A percentile compares a stretch with the other conserved stretches of the same genome.
Conservation (phyloP, 345 rosid species). For the Arabidopsis thaliana region TAIR10.1 NC_003075.7:15310501-15311000, state of each 20-base stretch:
- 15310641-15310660: constrained; percentile 85
- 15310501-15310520: constrained; percentile 77
- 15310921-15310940: constrained; percentile 84
- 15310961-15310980: constrained; percentile 89
- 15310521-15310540: constrained; percentile 78
- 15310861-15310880: constrained; percentile 89
- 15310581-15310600: neutral
- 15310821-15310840: constrained; percentile 84
- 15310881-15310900: constrained; percentile 90
- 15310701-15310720: constrained; percentile 90
- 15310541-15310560: constrained; percentile 6
- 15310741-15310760: constrained; percentile 21
- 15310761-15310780: neutral
- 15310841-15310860: constrained; percentile 90
- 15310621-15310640: constrained; percentile 77
- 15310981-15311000: constrained; percentile 78
- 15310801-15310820: constrained; percentile 23
- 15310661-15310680: constrained; percentile 92
- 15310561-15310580: neutral
- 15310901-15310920: constrained; percentile 96
- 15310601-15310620: constrained; percentile 3
- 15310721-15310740: constrained; percentile 92
- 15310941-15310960: constrained; percentile 94
- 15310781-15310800: neutral
- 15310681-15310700: constrained; percentile 97